Conservation (phyloP, 2,329 filamentous ascomycete species). For the Pseudogymnoascus sp. region DNA sequence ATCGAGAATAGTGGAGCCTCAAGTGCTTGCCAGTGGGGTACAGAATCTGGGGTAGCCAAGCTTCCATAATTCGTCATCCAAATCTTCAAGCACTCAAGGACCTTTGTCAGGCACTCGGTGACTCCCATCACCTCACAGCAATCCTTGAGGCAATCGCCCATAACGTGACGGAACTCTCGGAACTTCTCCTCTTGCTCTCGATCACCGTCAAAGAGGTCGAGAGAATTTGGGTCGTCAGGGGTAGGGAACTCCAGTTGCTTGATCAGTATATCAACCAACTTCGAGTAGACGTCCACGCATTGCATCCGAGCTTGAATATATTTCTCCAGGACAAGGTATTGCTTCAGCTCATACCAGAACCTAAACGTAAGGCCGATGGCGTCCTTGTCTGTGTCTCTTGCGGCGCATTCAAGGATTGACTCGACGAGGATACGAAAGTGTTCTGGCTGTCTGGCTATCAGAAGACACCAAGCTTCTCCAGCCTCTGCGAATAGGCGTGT, state of each 20-base stretch:
- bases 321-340: conserved; percentile 84
- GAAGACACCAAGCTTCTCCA: conserved; percentile 87
- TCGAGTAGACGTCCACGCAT: conserved; percentile 75
- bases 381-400: conserved; percentile 79
- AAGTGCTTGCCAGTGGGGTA: conserved; percentile 93
- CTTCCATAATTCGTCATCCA: conserved; percentile 82
- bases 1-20: conserved; percentile 93
- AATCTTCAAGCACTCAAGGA: conserved; percentile 73
- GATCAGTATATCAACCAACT: conserved; percentile 87
- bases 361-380: conserved; percentile 89
- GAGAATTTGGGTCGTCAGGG: conserved; percentile 63
- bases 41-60: conserved; percentile 63
- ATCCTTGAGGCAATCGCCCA: conserved; percentile 97
- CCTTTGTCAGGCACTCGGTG: conserved; percentile 82
- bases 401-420: conserved; percentile 83
- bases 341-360: conserved; percentile 98
- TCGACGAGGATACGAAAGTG: conserved; percentile 84
- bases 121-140: conserved; percentile 94
- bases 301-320: conserved; percentile 76
- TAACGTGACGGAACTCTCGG: conserved; percentile 88
- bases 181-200: conserved; percentile 96
- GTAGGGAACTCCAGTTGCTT: conserved; percentile 81
- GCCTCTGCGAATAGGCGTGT: conserved; percentile 89
- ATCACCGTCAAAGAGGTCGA: conserved; percentile 90
- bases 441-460: conserved; percentile 75